These are phyloP conservation scores for Diaporthe vexans DNA, from an alignment of 2,329 filamentous ascomycete genomes.

Conservation along the genomic window DNA sequence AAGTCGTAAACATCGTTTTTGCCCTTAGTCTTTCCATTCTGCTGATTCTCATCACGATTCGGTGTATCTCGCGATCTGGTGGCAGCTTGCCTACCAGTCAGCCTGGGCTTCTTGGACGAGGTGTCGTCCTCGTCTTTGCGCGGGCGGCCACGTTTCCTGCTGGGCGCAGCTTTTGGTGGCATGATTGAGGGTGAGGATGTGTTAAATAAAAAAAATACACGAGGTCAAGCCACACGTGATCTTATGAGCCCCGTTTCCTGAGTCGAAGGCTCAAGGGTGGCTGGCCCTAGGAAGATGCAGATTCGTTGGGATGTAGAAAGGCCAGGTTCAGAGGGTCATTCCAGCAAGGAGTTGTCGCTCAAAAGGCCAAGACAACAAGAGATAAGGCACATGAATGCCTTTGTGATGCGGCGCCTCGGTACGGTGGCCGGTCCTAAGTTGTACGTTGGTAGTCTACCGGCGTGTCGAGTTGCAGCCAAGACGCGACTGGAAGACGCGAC, in stretches of 20 bases:
- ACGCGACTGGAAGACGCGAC: constrained; percentile 26
- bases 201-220: background rate
- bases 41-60: constrained; percentile 45
- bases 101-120: constrained; percentile 43
- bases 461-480: background rate
- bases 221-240: background rate
- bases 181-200: constrained; percentile 7
- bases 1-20: constrained; percentile 43
- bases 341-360: background rate
- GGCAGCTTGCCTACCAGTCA: constrained; percentile 22
- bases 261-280: background rate
- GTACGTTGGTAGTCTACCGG: background rate
- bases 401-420: background rate
- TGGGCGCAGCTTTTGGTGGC: constrained; percentile 25
- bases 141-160: constrained; percentile 40
- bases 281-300: background rate
- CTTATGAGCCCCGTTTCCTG: background rate
- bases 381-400: background rate
- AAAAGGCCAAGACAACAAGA: background rate
- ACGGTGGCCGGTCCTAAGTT: background rate
- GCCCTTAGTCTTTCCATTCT: background rate
- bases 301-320: background rate
- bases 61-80: constrained; percentile 44
- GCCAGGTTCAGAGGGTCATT: background rate
- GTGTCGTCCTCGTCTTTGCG: constrained; percentile 36